Evolutionary conservation across 2,329 filamentous ascomycete genomes (phyloP).

Genomic region (Fragosphaeria purpurea): DNA sequence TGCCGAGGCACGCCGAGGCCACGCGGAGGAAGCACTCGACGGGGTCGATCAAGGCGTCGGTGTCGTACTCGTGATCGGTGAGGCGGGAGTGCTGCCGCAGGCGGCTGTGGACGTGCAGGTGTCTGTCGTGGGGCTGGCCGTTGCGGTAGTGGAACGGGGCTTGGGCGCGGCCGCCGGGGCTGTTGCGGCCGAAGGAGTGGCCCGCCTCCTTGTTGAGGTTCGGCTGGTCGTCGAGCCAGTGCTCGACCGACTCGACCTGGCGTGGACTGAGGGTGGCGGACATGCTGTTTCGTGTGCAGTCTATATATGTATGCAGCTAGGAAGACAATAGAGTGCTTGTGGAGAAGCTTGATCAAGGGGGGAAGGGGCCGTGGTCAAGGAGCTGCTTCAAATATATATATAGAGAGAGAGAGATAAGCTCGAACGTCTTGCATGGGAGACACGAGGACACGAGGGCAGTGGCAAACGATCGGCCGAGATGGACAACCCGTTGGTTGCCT

Average conservation of each 20-base stretch:
- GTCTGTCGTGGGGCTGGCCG: background rate
- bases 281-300: background rate
- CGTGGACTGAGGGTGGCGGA: background rate
- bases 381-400: too few species aligned
- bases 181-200: background rate
- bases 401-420: too few species aligned
- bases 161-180: background rate
- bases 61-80: background rate
- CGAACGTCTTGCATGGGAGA: too few species aligned
- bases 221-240: conserved; percentile 6
- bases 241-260: conserved; percentile 7
- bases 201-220: background rate
- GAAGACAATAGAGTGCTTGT: too few species aligned
- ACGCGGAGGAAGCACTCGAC: conserved; percentile 8
- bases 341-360: too few species aligned
- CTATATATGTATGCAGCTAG: too few species aligned
- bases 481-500: too few species aligned
- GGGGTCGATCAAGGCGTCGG: background rate
- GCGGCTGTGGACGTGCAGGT: conserved; percentile 2
- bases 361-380: too few species aligned
- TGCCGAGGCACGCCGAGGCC: conserved; percentile 5
- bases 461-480: too few species aligned
- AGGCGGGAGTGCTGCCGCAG: background rate
- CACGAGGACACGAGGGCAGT: too few species aligned
- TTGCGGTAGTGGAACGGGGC: background rate